Base-by-base conservation (phyloP, 768 basidiomycete species). In the Leccinum boreale region DNA sequence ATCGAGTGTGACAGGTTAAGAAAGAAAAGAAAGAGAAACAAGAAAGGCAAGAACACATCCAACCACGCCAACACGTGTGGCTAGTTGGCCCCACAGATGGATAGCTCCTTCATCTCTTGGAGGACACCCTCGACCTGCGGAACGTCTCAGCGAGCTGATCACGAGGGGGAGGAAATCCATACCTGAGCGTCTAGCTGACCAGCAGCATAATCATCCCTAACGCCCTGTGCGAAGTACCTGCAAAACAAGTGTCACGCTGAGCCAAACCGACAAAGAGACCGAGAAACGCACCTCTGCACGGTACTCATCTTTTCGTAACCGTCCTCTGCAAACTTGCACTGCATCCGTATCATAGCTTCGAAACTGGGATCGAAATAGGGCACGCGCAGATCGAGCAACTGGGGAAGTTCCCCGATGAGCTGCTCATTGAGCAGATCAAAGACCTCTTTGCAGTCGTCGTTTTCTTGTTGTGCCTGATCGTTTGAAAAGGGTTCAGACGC, bases 331-430 rank as follows among this genome's bases (percentile, higher is more conserved):
- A 98, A 98, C 68, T 95, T 94, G 68, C 91, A 85, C 69, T 99
- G 97, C 85, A 97, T 92, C 29, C 97, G 84, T 62, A 94, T 94
- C 96, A 98, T 98, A 48, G 96, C 92, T 75, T 98, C 97, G 70
- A 98, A 98, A 64, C 91, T 94, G 5, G 97, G 97, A 72, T 98
- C 97, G 62, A 98, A 95, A 80, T 92, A 99, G 0, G 97, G 97
- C 24, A 99, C 90, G 39, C 97, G 91, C 19, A 98, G 85, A 67
- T 98, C 95, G 51, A 98, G 83, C 44, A 99, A 77, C 64, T 95
- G 87, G 0, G 97, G 97, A 15, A 99, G 79, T 66, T 98, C 97
- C 26, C 79, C 74, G 63, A 96, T 89, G 66, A 98, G 85, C 65
- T 98, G 94, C 42, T 90, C 86, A 70, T 99, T 98, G 63, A 99